Conservation (phyloP, 345 rosid species). For the Syzygium grande region DNA sequence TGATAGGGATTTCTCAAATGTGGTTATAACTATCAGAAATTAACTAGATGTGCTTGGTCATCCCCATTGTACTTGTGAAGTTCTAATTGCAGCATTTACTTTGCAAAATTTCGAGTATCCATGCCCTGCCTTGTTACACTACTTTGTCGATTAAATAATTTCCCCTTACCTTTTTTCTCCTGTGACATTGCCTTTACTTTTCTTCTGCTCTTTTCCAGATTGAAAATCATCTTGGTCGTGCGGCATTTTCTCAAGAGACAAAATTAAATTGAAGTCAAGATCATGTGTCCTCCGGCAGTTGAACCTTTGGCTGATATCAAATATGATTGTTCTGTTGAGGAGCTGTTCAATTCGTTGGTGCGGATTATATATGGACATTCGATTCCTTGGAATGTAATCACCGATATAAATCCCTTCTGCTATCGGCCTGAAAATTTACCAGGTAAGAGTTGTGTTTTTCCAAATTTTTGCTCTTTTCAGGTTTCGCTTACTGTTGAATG, state of each 20-base stretch:
- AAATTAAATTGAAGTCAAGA: neutral
- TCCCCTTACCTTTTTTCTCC: neutral
- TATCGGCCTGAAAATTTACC: conserved; percentile 1
- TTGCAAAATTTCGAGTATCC: neutral
- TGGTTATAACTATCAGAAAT: neutral
- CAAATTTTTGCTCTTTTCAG: neutral
- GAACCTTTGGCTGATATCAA: neutral
- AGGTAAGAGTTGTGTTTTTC: neutral
- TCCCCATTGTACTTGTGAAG: neutral
- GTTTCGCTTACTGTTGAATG: neutral
- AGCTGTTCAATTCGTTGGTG: neutral
- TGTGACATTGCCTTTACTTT: neutral
- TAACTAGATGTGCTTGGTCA: neutral
- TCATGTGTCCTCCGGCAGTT: conserved; percentile 4
- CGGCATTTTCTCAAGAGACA: neutral
- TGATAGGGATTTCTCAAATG: neutral
- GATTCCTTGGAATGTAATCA: neutral
- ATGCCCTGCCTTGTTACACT: neutral
- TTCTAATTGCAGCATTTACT: neutral
- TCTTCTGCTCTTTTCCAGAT: neutral
- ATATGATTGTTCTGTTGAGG: neutral
- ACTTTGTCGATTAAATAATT: neutral
- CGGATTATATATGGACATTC: neutral
- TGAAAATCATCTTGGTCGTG: neutral
- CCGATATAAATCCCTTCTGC: neutral